Conservation (phyloP, 2,329 filamentous ascomycete species). For the Diaporthe helianthi region DNA sequence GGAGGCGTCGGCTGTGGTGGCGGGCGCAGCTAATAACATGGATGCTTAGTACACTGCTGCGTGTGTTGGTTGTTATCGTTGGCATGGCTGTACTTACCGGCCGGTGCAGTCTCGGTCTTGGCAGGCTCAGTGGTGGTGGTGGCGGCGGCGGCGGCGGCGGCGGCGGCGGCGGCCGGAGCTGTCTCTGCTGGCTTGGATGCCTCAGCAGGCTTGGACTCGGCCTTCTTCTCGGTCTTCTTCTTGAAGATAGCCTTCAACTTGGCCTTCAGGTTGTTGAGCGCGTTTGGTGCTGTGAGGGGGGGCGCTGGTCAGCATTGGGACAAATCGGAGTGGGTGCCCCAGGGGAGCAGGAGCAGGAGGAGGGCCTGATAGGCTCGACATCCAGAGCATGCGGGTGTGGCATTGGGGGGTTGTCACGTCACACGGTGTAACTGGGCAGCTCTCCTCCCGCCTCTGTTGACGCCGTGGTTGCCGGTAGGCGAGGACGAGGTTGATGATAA, state of each 20-base stretch:
- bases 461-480: constrained; percentile 12
- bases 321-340: background rate
- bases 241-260: constrained; percentile 63
- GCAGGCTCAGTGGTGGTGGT: constrained; percentile 43
- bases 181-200: constrained; percentile 38
- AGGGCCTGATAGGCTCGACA: background rate
- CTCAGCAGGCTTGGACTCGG: constrained; percentile 39
- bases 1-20: constrained; percentile 33
- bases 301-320: constrained; percentile 35
- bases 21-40: constrained; percentile 34
- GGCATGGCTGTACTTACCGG: constrained; percentile 39
- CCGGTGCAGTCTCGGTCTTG: constrained; percentile 46
- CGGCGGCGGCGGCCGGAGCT: constrained; percentile 35
- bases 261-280: constrained; percentile 62
- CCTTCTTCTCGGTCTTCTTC: constrained; percentile 51
- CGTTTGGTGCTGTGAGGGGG: constrained; percentile 51
- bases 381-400: constrained; percentile 11
- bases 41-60: background rate
- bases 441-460: constrained; percentile 17
- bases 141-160: constrained; percentile 39
- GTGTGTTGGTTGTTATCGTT: background rate
- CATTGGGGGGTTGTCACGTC: constrained; percentile 1
- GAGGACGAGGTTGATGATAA: background rate
- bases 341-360: background rate
- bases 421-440: constrained; percentile 21